phyloP scores from a whole-genome alignment of 805 yeast species.

The Saturnispora gosingensis region DNA sequence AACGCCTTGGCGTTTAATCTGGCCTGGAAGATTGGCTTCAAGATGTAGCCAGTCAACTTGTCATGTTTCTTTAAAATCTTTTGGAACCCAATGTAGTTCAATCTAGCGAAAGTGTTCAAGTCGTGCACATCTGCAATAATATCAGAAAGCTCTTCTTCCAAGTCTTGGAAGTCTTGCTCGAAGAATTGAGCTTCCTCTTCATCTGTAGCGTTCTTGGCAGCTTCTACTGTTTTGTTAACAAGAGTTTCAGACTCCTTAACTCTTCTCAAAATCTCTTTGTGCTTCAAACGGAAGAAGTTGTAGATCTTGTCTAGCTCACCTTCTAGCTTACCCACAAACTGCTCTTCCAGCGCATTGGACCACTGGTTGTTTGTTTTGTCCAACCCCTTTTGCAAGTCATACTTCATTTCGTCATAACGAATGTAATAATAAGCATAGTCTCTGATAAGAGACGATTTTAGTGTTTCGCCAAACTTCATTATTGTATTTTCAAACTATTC shows the following conservation, averaged over 20 bases:
- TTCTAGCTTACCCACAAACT: conserved; percentile 67
- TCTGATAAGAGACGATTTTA: conserved; percentile 79
- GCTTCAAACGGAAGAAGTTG: conserved; percentile 82
- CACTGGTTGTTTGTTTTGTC: conserved; percentile 49
- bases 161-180: conserved; percentile 61
- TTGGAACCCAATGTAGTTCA: conserved; percentile 95
- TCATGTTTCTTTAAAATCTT: conserved; percentile 96
- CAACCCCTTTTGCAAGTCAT: conserved; percentile 62
- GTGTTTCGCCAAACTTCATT: conserved; percentile 96
- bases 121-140: conserved; percentile 97
- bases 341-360: conserved; percentile 74
- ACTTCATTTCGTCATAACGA: conserved; percentile 83
- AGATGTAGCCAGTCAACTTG: conserved; percentile 68
- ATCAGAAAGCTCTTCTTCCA: conserved; percentile 72
- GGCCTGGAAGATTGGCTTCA: conserved; percentile 89
- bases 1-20: conserved; percentile 91
- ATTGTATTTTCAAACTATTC: not conserved
- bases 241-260: conserved; percentile 72
- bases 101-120: conserved; percentile 83
- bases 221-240: conserved; percentile 50
- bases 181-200: conserved; percentile 28
- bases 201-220: conserved; percentile 30
- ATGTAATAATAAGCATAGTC: conserved; percentile 88
- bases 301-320: conserved; percentile 86
- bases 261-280: conserved; percentile 75